phyloP scores from a whole-genome alignment of 2,329 filamentous ascomycete genomes.

The Aspergillus neoniger region DNA sequence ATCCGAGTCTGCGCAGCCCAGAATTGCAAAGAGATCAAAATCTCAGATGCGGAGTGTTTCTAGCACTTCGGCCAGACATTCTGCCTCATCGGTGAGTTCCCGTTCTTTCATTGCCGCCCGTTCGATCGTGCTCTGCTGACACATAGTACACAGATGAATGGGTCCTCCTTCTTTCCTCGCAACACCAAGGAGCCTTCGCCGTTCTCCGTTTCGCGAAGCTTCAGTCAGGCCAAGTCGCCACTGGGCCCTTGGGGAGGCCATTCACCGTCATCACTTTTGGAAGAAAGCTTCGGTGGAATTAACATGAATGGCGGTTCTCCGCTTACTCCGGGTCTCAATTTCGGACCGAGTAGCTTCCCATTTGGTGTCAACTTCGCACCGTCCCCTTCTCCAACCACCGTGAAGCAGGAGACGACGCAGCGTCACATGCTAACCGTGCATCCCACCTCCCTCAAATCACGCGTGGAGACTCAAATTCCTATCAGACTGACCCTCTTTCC shows the following conservation, averaged over 20 bases:
- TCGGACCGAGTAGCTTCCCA: slow-evolving; percentile 34
- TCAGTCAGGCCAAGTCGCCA: slow-evolving; percentile 35
- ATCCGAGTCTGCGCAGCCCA: slow-evolving; percentile 28
- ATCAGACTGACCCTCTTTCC: slow-evolving; percentile 78
- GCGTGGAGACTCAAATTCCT: slow-evolving; percentile 94
- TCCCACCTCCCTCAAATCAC: slow-evolving; percentile 75
- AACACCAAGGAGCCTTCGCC: slow-evolving; percentile 42
- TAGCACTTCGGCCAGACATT: slow-evolving; percentile 23
- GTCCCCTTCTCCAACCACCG: slow-evolving; percentile 30
- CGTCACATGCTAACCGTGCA: slow-evolving; percentile 59
- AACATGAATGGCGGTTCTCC: slow-evolving; percentile 49
- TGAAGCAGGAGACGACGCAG: slow-evolving; percentile 35
- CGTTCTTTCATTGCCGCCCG: background rate
- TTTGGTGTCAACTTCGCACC: slow-evolving; percentile 42
- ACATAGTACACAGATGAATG: slow-evolving; percentile 23
- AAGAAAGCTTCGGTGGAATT: slow-evolving; percentile 49
- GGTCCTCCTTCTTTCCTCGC: slow-evolving; percentile 37
- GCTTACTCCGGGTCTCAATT: slow-evolving; percentile 42
- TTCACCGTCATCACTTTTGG: slow-evolving; percentile 47
- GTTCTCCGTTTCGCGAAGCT: slow-evolving; percentile 33
- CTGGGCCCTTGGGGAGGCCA: slow-evolving; percentile 43
- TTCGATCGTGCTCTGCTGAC: slow-evolving; percentile 13
- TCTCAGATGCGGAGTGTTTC: slow-evolving; percentile 32
- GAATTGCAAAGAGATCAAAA: slow-evolving; percentile 27
- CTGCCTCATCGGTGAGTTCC: slow-evolving; percentile 35